Conservation (phyloP, 2,329 filamentous ascomycete genomes). For the Gaeumannomyces sp. region DNA sequence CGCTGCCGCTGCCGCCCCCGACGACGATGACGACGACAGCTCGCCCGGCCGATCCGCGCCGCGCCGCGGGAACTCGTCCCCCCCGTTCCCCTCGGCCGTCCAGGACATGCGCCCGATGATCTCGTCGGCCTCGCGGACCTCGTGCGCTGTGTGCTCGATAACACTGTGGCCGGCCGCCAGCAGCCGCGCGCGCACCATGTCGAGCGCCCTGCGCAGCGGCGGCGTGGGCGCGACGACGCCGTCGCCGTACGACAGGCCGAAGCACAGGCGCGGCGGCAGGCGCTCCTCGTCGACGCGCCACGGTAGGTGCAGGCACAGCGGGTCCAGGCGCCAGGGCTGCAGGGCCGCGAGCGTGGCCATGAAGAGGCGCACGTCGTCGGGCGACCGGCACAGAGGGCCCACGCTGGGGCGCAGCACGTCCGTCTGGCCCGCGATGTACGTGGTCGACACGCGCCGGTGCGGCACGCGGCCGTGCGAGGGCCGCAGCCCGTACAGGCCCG, state of each 20-base stretch:
- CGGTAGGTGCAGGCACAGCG: slow-evolving; percentile 50
- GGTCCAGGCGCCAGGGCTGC: slow-evolving; percentile 51
- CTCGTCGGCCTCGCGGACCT: slow-evolving; percentile 40
- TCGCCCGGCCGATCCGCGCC: not conserved
- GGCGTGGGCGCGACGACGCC: slow-evolving; percentile 60
- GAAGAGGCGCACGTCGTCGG: slow-evolving; percentile 39
- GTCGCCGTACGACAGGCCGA: slow-evolving; percentile 61
- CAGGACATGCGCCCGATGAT: slow-evolving; percentile 21
- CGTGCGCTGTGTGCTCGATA: not conserved
- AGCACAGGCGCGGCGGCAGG: slow-evolving; percentile 30
- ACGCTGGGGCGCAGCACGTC: not conserved
- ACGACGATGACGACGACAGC: not conserved
- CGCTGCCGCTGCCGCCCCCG: slow-evolving; percentile 14
- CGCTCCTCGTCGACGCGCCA: slow-evolving; percentile 33
- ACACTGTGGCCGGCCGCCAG: slow-evolving; percentile 21
- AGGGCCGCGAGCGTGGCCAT: slow-evolving; percentile 42
- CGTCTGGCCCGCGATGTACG: not conserved
- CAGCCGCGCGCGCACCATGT: slow-evolving; percentile 11
- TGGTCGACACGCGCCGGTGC: not conserved
- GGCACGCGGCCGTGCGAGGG: slow-evolving; percentile 27
- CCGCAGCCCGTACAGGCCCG: slow-evolving; percentile 27
- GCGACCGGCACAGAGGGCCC: not conserved
- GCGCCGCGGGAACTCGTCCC: not conserved
- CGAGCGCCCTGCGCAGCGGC: slow-evolving; percentile 53
- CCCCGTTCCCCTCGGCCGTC: not conserved